These are phyloP conservation scores for Mallotus nudiflorus DNA, from an alignment of 345 rosid genomes.

Conservation along the genomic window DNA sequence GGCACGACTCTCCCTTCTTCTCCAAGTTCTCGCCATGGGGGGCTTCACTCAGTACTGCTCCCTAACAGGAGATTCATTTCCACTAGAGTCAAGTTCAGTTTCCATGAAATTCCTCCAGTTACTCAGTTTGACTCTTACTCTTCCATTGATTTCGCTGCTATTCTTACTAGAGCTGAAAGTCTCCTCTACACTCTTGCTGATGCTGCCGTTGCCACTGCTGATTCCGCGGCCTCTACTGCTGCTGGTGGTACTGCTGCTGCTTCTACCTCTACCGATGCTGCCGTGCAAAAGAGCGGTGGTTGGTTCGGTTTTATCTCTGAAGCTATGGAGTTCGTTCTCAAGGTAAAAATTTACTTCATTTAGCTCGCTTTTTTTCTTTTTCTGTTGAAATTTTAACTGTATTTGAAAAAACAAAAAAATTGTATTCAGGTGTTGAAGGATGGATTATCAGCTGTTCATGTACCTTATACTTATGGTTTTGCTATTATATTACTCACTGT, in stretches of 20 bases:
- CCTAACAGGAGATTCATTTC: constrained; percentile 55
- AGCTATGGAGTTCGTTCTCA: constrained; percentile 82
- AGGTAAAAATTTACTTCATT: constrained; percentile 39
- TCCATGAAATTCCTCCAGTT: constrained; percentile 71
- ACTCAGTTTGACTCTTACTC: constrained; percentile 50
- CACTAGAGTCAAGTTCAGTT: constrained; percentile 62
- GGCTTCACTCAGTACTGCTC: constrained; percentile 29
- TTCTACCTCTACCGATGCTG: constrained; percentile 45
- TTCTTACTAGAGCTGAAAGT: constrained; percentile 62
- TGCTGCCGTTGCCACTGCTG: constrained; percentile 71
- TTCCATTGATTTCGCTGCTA: constrained; percentile 49
- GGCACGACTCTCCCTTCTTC: constrained; percentile 54
- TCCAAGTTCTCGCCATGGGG: constrained; percentile 46
- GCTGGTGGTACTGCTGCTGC: too few species aligned
- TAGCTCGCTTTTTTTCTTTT: neutral
- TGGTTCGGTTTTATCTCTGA: constrained; percentile 96
- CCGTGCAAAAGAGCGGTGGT: constrained; percentile 73
- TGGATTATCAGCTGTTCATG: constrained; percentile 72
- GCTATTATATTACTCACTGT: constrained; percentile 90
- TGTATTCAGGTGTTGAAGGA: constrained; percentile 69
- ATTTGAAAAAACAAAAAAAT: neutral
- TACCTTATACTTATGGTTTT: constrained; percentile 89
- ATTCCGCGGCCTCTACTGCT: constrained; percentile 49
- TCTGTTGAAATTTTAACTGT: neutral
- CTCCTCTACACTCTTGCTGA: constrained; percentile 81